These are phyloP conservation scores for Friedmanniomyces simplex DNA, from an alignment of 495 filamentous ascomycete genomes.

Conservation along the genomic window DNA sequence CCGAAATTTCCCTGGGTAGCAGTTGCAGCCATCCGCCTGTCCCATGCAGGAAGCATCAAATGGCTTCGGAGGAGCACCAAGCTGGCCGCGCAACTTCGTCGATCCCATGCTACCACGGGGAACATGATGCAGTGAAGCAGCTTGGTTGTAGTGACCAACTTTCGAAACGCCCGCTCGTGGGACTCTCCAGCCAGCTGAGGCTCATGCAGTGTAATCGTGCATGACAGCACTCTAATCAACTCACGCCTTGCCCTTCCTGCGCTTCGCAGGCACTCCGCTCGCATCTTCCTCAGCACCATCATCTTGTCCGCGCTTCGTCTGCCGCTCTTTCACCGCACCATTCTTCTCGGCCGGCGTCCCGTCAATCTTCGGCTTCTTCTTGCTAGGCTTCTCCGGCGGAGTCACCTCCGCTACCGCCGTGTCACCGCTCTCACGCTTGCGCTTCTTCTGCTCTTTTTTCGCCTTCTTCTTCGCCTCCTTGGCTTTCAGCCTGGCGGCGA, in stretches of 20 bases:
- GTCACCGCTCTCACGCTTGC: constrained; percentile 25
- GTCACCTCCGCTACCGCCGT: background rate
- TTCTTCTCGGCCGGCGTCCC: background rate
- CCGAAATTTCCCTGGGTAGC: too few species aligned
- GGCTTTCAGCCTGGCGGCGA: constrained; percentile 29
- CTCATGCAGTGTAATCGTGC: too few species aligned
- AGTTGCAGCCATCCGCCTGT: too few species aligned
- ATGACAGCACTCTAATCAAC: too few species aligned
- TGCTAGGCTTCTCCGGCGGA: constrained; percentile 3
- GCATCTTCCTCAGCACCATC: background rate
- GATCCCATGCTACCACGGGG: too few species aligned
- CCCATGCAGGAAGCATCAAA: too few species aligned
- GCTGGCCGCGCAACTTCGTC: too few species aligned
- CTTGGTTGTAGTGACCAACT: too few species aligned
- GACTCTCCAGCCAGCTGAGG: too few species aligned
- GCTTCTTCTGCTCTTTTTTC: constrained; percentile 26
- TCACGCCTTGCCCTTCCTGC: constrained; percentile 1
- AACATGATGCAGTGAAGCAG: too few species aligned
- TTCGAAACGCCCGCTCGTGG: too few species aligned
- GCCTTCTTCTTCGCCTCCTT: constrained; percentile 27
- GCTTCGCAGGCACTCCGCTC: background rate
- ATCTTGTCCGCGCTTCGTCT: background rate
- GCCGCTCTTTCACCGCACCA: background rate
- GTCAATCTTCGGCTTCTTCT: constrained; percentile 1
- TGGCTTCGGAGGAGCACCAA: too few species aligned